Percentiles rank a stretch among this genome's conserved stretches.
These are phyloP conservation scores for Poa annua DNA, from an alignment of 176 grass and related monocot species.

Conservation along the genomic window DNA sequence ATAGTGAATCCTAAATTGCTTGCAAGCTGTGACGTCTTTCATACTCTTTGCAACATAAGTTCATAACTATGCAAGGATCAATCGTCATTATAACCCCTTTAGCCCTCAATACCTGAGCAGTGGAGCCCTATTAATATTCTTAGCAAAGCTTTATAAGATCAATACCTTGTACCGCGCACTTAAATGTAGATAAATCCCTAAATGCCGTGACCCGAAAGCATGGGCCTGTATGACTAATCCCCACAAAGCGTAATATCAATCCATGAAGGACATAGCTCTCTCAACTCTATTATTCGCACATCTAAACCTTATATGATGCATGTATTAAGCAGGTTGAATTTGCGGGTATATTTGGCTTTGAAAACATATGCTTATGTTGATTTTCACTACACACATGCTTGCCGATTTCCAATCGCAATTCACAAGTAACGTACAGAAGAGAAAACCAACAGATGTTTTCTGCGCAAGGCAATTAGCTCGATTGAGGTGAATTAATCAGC, in stretches of 20 bases:
- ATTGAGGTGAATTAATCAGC: neutral
- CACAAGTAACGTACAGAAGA: neutral
- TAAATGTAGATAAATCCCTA: neutral
- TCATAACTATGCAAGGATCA: neutral
- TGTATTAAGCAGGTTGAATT: neutral
- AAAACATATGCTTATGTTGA: neutral
- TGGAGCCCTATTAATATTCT: neutral
- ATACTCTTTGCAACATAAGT: slow-evolving; percentile 12
- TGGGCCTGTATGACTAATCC: neutral
- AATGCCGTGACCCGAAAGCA: neutral
- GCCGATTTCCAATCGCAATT: neutral
- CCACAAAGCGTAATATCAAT: neutral
- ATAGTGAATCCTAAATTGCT: neutral
- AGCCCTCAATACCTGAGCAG: neutral
- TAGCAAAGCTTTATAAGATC: neutral
- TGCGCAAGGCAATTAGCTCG: neutral
- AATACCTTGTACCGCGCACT: neutral
- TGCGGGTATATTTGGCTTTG: neutral
- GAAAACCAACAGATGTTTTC: neutral
- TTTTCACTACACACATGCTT: neutral
- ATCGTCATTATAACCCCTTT: neutral
- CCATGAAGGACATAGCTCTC: neutral
- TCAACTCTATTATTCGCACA: neutral
- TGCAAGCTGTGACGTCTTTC: neutral
- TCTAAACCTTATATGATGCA: neutral